phyloP scores from a whole-genome alignment of 1,284 basidiomycete genomes.

The Schizophyllum amplum region DNA sequence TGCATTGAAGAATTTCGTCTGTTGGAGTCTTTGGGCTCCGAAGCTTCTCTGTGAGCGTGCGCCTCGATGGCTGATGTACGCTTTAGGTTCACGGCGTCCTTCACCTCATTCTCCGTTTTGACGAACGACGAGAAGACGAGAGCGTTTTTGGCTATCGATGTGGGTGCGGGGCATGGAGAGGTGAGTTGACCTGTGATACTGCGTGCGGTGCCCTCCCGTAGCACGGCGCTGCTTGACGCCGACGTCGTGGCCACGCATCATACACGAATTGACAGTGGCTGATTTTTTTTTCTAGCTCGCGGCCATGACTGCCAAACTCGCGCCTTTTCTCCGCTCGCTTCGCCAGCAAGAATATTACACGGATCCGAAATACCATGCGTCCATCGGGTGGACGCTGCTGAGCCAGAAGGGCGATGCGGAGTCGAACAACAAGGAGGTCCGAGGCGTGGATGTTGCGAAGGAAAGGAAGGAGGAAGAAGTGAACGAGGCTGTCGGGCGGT shows the following conservation, averaged over 20 bases:
- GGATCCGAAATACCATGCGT: constrained; percentile 71
- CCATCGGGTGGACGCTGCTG: constrained; percentile 73
- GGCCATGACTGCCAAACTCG: constrained; percentile 40
- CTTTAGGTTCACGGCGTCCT: constrained; percentile 61
- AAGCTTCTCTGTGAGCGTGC: too few relatives aligned
- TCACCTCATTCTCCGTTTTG: constrained; percentile 60
- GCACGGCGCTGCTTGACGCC: too few relatives aligned
- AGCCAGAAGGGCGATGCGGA: not conserved
- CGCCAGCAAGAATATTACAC: constrained; percentile 69
- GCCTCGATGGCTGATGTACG: not conserved
- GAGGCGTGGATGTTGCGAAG: too few relatives aligned
- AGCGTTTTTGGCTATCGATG: constrained; percentile 64
- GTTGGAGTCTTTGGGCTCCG: too few relatives aligned
- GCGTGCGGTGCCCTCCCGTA: too few relatives aligned
- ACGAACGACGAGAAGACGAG: constrained; percentile 75
- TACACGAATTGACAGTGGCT: too few relatives aligned
- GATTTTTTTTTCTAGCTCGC: constrained; percentile 37
- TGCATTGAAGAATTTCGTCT: too few relatives aligned
- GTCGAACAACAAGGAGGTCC: not conserved
- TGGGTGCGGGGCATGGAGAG: constrained; percentile 70
- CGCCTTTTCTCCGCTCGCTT: constrained; percentile 43
- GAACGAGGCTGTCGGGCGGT: too few relatives aligned
- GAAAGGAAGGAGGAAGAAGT: too few relatives aligned
- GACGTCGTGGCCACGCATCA: not conserved
- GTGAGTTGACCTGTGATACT: constrained; percentile 26